Conservation (phyloP, 768 basidiomycete genomes). For the Pulveroboletus sp. region DNA sequence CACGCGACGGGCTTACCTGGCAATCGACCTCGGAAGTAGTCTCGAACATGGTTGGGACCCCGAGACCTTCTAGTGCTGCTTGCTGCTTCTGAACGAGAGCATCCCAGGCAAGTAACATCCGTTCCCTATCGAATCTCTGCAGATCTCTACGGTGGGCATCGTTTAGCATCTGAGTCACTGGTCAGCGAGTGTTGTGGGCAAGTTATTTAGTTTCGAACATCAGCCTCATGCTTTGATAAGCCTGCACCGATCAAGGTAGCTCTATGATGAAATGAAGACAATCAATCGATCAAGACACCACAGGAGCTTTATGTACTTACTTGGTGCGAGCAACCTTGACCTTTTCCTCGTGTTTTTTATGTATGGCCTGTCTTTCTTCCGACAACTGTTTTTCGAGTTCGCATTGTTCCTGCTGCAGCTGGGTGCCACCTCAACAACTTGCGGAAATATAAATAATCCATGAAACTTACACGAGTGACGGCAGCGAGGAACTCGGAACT, state of each 20-base stretch:
- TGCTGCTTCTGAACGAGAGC: conserved; percentile 71
- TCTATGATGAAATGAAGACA: conserved; percentile 35
- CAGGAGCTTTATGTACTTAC: conserved; percentile 36
- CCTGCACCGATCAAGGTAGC: conserved; percentile 61
- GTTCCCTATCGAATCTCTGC: conserved; percentile 62
- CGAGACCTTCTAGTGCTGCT: conserved; percentile 49
- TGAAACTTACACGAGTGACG: conserved; percentile 47
- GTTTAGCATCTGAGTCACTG: conserved; percentile 52
- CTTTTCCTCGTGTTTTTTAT: conserved; percentile 65
- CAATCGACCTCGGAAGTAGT: conserved; percentile 45
- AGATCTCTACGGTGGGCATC: conserved; percentile 63
- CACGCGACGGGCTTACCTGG: conserved; percentile 44
- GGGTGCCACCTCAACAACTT: conserved; percentile 7
- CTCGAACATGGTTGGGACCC: conserved; percentile 70
- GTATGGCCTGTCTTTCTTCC: conserved; percentile 61
- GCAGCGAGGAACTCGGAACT: conserved; percentile 48
- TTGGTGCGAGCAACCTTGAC: conserved; percentile 64
- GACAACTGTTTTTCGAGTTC: conserved; percentile 64
- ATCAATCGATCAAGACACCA: conserved; percentile 3
- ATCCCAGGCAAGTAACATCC: conserved; percentile 73
- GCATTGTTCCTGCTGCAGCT: conserved; percentile 74
- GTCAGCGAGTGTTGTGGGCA: conserved; percentile 12
- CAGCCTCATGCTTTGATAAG: conserved; percentile 61
- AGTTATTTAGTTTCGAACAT: conserved; percentile 24
- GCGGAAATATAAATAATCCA: neutral